These are phyloP conservation scores for Penicillium antarcticum DNA, from an alignment of 495 filamentous ascomycete species.

Conservation along the genomic window DNA sequence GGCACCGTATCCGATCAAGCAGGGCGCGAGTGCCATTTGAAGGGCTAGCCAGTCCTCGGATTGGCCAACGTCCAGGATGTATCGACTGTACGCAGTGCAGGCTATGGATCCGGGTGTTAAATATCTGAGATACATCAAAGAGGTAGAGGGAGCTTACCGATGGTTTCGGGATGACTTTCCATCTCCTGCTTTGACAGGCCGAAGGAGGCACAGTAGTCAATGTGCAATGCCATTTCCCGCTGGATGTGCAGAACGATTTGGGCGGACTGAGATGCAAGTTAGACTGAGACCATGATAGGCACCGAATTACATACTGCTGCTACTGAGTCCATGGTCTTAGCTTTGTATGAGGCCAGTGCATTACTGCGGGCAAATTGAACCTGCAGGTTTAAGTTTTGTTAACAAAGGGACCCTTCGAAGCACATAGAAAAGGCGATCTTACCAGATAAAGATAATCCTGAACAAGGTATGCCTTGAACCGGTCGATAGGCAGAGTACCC, in stretches of 20 bases:
- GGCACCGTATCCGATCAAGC: slow-evolving; percentile 79
- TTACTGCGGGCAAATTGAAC: slow-evolving; percentile 84
- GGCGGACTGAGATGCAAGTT: slow-evolving; percentile 52
- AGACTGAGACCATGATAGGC: not conserved
- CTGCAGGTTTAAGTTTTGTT: slow-evolving; percentile 31
- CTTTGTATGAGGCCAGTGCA: slow-evolving; percentile 79
- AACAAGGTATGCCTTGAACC: slow-evolving; percentile 80
- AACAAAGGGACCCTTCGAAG: not conserved
- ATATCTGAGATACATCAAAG: slow-evolving; percentile 26
- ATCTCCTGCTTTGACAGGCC: slow-evolving; percentile 76
- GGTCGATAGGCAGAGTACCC: slow-evolving; percentile 65
- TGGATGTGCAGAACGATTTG: slow-evolving; percentile 70
- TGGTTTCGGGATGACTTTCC: slow-evolving; percentile 65
- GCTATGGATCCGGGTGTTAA: slow-evolving; percentile 19
- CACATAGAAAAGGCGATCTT: slow-evolving; percentile 1
- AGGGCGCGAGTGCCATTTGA: slow-evolving; percentile 79
- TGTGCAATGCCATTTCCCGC: slow-evolving; percentile 74
- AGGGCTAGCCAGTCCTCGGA: slow-evolving; percentile 82
- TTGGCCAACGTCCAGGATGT: slow-evolving; percentile 83
- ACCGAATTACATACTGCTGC: slow-evolving; percentile 46
- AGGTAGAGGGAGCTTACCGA: slow-evolving; percentile 50
- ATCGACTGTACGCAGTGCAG: slow-evolving; percentile 57
- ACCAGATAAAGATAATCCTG: slow-evolving; percentile 91
- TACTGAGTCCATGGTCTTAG: slow-evolving; percentile 69
- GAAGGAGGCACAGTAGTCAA: slow-evolving; percentile 76